phyloP scores from a whole-genome alignment of 768 basidiomycete genomes.

The Panus rudis region DNA sequence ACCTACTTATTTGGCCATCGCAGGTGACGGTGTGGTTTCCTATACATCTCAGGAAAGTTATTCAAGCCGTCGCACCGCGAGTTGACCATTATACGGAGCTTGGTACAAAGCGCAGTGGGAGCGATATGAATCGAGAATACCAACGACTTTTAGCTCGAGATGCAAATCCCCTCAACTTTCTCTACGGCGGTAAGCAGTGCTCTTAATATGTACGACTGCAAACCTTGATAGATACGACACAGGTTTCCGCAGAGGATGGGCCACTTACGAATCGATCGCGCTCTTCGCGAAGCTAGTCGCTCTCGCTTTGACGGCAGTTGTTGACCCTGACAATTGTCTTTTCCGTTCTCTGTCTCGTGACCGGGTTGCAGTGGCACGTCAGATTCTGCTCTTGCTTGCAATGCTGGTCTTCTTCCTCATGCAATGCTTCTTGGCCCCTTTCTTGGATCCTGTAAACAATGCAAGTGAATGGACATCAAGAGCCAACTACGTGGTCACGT shows the following conservation, averaged over 20 bases:
- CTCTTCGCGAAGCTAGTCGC: slow-evolving; percentile 67
- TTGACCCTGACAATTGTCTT: slow-evolving; percentile 67
- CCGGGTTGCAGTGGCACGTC: slow-evolving; percentile 49
- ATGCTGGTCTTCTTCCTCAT: slow-evolving; percentile 53
- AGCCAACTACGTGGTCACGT: slow-evolving; percentile 61
- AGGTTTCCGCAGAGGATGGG: slow-evolving; percentile 71
- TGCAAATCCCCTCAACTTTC: slow-evolving; percentile 59
- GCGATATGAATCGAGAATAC: slow-evolving; percentile 65
- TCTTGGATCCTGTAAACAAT: slow-evolving; percentile 65
- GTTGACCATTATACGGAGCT: slow-evolving; percentile 66
- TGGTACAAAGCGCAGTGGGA: slow-evolving; percentile 48
- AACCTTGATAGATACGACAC: slow-evolving; percentile 1
- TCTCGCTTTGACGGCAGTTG: slow-evolving; percentile 55
- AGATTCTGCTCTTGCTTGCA: slow-evolving; percentile 50
- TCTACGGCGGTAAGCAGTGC: slow-evolving; percentile 55
- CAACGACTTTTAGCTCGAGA: slow-evolving; percentile 58
- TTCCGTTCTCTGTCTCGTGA: slow-evolving; percentile 51
- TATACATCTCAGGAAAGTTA: slow-evolving; percentile 48
- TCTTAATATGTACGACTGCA: neutral
- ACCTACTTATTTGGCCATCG: neutral
- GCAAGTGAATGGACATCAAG: slow-evolving; percentile 71
- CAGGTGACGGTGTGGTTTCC: slow-evolving; percentile 72
- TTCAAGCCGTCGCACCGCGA: slow-evolving; percentile 50
- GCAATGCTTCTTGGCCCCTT: slow-evolving; percentile 57
- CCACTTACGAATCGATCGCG: slow-evolving; percentile 54